phyloP scores from a whole-genome alignment of 108 stramenopile genomes.

The Skeletonema marinoi region DNA sequence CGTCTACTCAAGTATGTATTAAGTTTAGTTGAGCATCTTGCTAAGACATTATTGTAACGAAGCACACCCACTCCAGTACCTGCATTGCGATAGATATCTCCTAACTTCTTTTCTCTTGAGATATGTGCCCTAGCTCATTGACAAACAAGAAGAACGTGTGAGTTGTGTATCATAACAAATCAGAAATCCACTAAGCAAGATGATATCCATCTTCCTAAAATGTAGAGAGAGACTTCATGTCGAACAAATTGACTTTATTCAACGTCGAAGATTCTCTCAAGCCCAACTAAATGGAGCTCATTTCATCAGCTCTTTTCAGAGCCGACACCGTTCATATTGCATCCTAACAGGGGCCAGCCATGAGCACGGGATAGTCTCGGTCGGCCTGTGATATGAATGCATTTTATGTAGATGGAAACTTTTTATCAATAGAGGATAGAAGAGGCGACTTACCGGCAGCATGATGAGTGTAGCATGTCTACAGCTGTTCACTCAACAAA shows the following conservation, averaged over 20 bases:
- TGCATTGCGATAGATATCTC: too few species aligned
- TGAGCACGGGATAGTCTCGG: background rate
- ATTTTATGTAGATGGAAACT: background rate
- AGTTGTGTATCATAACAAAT: background rate
- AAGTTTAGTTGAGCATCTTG: background rate
- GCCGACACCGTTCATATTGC: background rate
- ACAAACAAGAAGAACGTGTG: background rate
- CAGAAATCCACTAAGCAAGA: background rate
- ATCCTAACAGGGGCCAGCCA: slow-evolving; percentile 4
- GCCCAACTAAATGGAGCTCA: slow-evolving; percentile 1
- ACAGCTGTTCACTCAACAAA: slow-evolving; percentile 49
- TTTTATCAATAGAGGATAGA: background rate
- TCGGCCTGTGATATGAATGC: background rate
- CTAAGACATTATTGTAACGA: background rate
- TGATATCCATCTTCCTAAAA: background rate
- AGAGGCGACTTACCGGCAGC: background rate
- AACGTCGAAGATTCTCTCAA: slow-evolving; percentile 1
- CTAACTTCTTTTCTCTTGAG: background rate
- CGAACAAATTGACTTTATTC: slow-evolving; percentile 1
- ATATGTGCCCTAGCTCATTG: background rate
- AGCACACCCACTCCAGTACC: too few species aligned
- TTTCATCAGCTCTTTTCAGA: slow-evolving; percentile 3
- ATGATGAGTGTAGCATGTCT: background rate
- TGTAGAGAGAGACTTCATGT: slow-evolving; percentile 2
- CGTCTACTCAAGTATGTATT: background rate